Evolutionary conservation across 306 rosid species (phyloP).

Genomic region (Purshia tridentata): DNA sequence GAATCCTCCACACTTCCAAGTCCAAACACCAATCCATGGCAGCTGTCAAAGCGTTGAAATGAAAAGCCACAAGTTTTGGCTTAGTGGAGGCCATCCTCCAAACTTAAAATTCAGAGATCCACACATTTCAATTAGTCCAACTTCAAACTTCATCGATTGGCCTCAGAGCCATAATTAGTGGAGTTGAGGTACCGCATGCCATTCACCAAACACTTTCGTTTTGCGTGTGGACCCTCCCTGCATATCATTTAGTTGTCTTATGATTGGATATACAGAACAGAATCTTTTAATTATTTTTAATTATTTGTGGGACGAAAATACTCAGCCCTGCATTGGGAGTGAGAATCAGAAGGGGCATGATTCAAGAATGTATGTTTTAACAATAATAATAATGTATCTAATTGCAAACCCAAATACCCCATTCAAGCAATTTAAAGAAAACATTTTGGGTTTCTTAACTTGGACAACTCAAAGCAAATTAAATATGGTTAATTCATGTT

Average conservation of each 20-base stretch:
- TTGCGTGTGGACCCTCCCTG: neutral
- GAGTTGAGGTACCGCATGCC: neutral
- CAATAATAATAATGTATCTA: too few relatives aligned
- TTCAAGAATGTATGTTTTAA: too few relatives aligned
- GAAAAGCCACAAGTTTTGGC: too few relatives aligned
- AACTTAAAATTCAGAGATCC: too few relatives aligned
- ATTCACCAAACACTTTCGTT: neutral
- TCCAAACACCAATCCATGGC: neutral
- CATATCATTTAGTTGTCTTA: constrained; percentile 4
- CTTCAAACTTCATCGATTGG: neutral
- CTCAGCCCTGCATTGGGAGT: too few relatives aligned
- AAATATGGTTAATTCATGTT: neutral
- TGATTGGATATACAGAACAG: too few relatives aligned
- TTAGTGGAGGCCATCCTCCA: neutral
- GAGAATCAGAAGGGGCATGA: too few relatives aligned
- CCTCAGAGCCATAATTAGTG: neutral
- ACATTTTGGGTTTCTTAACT: neutral
- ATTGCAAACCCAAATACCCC: too few relatives aligned
- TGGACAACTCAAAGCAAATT: neutral
- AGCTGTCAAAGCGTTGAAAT: neutral
- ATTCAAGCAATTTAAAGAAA: neutral
- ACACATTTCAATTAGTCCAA: too few relatives aligned
- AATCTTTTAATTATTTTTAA: neutral
- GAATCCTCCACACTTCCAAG: neutral
- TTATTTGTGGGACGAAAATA: neutral